Evolutionary conservation across 1,284 basidiomycete genomes (phyloP), one percentile per base, ranked within the genome.

Genomic region (Leccinum laetum): DNA sequence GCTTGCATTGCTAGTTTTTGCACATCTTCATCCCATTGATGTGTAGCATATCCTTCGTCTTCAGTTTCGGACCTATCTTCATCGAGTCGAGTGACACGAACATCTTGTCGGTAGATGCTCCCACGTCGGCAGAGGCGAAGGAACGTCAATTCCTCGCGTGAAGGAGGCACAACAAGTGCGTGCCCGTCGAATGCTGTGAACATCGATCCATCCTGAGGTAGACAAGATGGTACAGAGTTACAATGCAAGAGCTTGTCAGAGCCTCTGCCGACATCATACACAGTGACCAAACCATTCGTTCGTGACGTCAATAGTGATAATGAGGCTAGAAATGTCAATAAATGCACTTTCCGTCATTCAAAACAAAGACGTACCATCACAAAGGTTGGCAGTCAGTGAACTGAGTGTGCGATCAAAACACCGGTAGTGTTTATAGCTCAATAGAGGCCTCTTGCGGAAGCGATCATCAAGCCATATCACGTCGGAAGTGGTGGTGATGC

Each of bases 401-500:
- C 77, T 75, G 16, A 93, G 79, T 2, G 83, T 84, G 21, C 84
- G 82, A 72, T 93, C 90, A 58, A 79, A 82, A 52, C 82, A 77
- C n/a, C 90, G 80, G 60, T 81, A 77, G 73, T 93, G 91, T 65
- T 81, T 84, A 69, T 84, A 83, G 7, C 82, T 83, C 10, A 93
- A 69, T 2, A 93, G 69, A 16, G 91, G 89, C 65, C 78, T 84
- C 24, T 72, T 73, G 13, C 82, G 74, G 70, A 81, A 83, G 37
- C 91, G 83, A 49, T 81, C 77, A 69, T 93, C 91, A 35, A 92
- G 72, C 90, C 90, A 93, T 14, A 89, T 65, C 21, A 93, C 71
- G 58, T 88, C 81, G 2, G 76, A 79, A 0, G 89, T 92, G 1
- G 90, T 86, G 44, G 80, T 82, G 5, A 90, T 69, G 10, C 83